These are phyloP conservation scores for Acacia pycnantha DNA, from an alignment of 331 rosid species.

Conservation along the genomic window DNA sequence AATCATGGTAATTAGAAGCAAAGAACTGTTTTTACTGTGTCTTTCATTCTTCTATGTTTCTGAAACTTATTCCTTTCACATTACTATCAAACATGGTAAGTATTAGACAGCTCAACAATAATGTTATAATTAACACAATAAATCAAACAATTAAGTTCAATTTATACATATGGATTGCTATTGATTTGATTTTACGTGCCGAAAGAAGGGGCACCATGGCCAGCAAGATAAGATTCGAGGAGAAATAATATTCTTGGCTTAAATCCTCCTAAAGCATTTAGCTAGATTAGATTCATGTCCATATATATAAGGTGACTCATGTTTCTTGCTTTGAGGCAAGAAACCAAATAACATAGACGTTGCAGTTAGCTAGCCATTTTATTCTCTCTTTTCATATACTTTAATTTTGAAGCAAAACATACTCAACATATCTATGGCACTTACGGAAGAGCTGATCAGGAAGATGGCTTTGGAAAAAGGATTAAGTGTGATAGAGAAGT, in stretches of 20 bases:
- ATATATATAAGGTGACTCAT: not conserved
- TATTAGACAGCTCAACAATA: not conserved
- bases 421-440: constrained; percentile 12
- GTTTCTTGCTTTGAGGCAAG: not conserved
- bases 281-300: not conserved
- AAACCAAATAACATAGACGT: not conserved
- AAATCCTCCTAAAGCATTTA: not conserved
- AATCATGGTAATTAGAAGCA: not conserved
- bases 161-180: not conserved
- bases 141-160: not conserved
- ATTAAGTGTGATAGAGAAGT: constrained; percentile 27
- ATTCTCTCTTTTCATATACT: not conserved
- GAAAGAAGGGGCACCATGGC: not conserved
- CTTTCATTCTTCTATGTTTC: not conserved
- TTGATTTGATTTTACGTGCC: not conserved
- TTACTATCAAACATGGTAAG: not conserved
- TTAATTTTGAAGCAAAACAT: not conserved
- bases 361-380: not conserved
- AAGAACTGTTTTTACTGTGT: not conserved
- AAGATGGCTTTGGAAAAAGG: constrained; percentile 32
- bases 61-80: not conserved
- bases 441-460: constrained; percentile 7
- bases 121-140: not conserved
- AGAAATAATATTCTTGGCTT: not conserved
- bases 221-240: not conserved